Evolutionary conservation across 2,329 filamentous ascomycete genomes (phyloP), one percentile per base, ranked within the genome.

Genomic region (Thyridium curvatum): DNA sequence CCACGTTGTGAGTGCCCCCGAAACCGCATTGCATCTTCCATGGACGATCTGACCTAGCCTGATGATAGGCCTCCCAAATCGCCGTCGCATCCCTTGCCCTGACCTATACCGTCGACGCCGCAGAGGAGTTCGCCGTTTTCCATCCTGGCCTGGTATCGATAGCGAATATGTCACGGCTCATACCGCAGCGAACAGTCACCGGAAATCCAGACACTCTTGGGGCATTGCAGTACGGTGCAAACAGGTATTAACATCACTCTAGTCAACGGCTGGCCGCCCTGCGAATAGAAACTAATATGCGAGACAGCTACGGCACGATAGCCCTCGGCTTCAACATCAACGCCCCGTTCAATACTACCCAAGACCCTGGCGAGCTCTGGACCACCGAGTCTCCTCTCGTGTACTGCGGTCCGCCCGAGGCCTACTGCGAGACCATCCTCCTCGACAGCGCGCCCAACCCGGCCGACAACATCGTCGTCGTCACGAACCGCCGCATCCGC

Each of bases 181-280:
- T 58, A 44, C 59, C 39, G 32, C 13, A 36, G 36, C 39, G 13
- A 6, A 15, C 18, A 18, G 17, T n/a, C 18, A 52, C 30, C 49
- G 35, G 18, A 58, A 47, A 32, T 37, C 49, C 6, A 51, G 60
- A 12, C 35, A 62, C 13, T 46, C 46, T 4, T 44, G 46, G 9
- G n/a, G 61, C 64, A 17, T 52, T 66, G 16, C 52, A 65, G 35
- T 69, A 64, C 34, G 65, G 61, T 1, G 67, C 68, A 12, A 66
- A 69, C 29, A 60, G 56, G 61, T 60, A n/a, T n/a, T 39, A 43
- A 51, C 34, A 13, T 8, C 21, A 1, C 17, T n/a, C n/a, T n/a
- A n/a, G n/a, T n/a, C n/a, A n/a, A n/a, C n/a, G n/a, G n/a, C n/a
- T n/a, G n/a, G n/a, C n/a, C n/a, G n/a, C n/a, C n/a, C n/a, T n/a